Percentiles rank a stretch among this genome's conserved stretches.
phyloP scores from a whole-genome alignment of 2,329 filamentous ascomycete genomes.

The Neoascochyta sp. region DNA sequence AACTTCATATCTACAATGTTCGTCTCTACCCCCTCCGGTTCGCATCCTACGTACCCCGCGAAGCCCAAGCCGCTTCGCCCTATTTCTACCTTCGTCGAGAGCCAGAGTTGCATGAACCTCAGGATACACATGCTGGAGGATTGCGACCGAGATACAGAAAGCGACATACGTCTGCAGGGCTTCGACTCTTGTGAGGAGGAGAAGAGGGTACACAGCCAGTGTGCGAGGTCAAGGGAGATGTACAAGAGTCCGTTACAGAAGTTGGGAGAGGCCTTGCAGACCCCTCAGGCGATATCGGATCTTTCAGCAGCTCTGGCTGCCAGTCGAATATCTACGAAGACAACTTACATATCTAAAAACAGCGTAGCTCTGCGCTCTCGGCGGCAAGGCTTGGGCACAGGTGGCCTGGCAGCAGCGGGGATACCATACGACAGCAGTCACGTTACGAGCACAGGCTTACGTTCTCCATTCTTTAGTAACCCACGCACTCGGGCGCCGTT shows the following conservation, averaged over 20 bases:
- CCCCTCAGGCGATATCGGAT: slow-evolving; percentile 9
- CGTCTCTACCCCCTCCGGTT: slow-evolving; percentile 44
- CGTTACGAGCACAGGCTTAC: slow-evolving; percentile 31
- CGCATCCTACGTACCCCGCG: slow-evolving; percentile 30
- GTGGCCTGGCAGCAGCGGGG: slow-evolving; percentile 6
- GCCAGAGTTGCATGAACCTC: slow-evolving; percentile 39
- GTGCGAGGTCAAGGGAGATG: slow-evolving; percentile 19
- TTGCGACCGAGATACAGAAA: slow-evolving; percentile 8
- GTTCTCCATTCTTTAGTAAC: slow-evolving; percentile 58
- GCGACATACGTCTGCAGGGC: slow-evolving; percentile 10
- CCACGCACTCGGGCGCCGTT: slow-evolving; percentile 87
- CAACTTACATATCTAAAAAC: too few relatives aligned
- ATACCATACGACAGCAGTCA: slow-evolving; percentile 12
- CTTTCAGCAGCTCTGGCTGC: too few relatives aligned
- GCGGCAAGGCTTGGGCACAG: slow-evolving; percentile 3
- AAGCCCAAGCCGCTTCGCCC: slow-evolving; percentile 41
- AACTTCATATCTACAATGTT: slow-evolving; percentile 81
- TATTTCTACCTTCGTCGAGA: slow-evolving; percentile 44
- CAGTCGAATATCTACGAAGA: too few relatives aligned
- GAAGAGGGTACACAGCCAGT: slow-evolving; percentile 11
- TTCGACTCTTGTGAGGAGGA: slow-evolving; percentile 4
- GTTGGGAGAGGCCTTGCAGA: slow-evolving; percentile 26
- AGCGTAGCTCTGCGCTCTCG: slow-evolving; percentile 13
- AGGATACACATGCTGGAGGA: slow-evolving; percentile 13
- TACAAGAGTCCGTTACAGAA: slow-evolving; percentile 35